Evolutionary conservation across 495 filamentous ascomycete species (phyloP).

Genomic region (Hypoxylon intermedium): DNA sequence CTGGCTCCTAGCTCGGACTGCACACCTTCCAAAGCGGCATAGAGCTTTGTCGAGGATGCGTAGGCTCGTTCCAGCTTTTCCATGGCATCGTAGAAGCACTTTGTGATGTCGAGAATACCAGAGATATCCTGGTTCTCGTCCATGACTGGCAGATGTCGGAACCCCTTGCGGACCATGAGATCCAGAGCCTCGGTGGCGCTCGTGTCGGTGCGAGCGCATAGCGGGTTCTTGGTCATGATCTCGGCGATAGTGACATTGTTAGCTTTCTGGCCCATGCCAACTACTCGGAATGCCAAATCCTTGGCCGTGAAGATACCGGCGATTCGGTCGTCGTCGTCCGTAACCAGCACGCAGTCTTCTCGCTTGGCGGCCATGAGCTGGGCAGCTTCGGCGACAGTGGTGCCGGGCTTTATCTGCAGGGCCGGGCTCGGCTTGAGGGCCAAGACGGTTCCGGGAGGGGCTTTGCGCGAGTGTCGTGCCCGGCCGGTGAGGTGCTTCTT

Average conservation of each 20-base stretch:
- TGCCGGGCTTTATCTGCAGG: conserved; percentile 95
- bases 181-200: conserved; percentile 97
- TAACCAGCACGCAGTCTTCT: conserved; percentile 98
- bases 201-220: conserved; percentile 96
- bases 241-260: conserved; percentile 89
- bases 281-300: conserved; percentile 96
- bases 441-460: conserved; percentile 93
- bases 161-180: conserved; percentile 97
- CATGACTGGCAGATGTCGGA: conserved; percentile 97
- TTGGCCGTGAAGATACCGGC: conserved; percentile 99
- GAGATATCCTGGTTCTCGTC: conserved; percentile 99
- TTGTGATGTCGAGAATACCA: conserved; percentile 97
- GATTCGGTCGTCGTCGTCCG: conserved; percentile 96
- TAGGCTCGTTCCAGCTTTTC: conserved; percentile 98
- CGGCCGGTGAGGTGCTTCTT: conserved; percentile 82
- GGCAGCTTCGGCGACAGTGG: conserved; percentile 93
- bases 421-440: conserved; percentile 93
- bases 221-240: conserved; percentile 99
- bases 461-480: conserved; percentile 84
- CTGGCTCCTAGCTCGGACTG: conserved; percentile 96
- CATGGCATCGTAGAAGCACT: conserved; percentile 99
- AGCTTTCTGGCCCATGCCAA: conserved; percentile 91
- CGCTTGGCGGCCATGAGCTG: conserved; percentile 99
- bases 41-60: conserved; percentile 92
- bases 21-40: conserved; percentile 97